Conservation (phyloP, 306 rosid genomes). For the Inga leiocalycina region DNA sequence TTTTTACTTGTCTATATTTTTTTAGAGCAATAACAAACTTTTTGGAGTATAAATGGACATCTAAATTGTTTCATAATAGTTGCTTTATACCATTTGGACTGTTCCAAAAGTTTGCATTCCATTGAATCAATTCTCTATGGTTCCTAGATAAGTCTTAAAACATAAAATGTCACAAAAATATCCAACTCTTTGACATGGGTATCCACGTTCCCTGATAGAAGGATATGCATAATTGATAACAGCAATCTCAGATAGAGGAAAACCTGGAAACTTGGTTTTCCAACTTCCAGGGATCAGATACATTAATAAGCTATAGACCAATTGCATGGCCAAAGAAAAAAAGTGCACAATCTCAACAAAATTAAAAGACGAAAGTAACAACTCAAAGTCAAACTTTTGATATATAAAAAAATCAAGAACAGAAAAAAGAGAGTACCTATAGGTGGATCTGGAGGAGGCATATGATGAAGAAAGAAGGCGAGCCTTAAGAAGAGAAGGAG, state of each 20-base stretch:
- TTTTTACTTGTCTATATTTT: background rate
- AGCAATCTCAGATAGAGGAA: background rate
- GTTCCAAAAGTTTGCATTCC: background rate
- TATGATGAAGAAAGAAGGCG: conserved; percentile 56
- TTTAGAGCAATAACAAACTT: background rate
- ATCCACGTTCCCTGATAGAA: background rate
- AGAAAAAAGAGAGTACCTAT: conserved; percentile 47
- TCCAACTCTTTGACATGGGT: background rate
- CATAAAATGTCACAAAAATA: background rate
- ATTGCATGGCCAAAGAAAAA: background rate
- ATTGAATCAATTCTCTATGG: background rate
- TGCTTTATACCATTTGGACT: background rate
- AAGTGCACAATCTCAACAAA: background rate
- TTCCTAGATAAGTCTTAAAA: background rate
- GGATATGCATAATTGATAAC: background rate
- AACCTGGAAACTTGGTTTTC: background rate
- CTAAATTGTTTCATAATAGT: background rate
- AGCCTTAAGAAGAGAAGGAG: conserved; percentile 49
- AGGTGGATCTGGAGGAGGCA: conserved; percentile 61
- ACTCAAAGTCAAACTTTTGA: background rate
- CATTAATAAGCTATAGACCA: background rate
- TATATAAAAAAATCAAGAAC: background rate
- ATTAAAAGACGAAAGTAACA: background rate
- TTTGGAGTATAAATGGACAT: background rate
- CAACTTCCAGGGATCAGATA: background rate